phyloP scores from a whole-genome alignment of 805 yeast genomes.

The Spencermartinsiella europaea region DNA sequence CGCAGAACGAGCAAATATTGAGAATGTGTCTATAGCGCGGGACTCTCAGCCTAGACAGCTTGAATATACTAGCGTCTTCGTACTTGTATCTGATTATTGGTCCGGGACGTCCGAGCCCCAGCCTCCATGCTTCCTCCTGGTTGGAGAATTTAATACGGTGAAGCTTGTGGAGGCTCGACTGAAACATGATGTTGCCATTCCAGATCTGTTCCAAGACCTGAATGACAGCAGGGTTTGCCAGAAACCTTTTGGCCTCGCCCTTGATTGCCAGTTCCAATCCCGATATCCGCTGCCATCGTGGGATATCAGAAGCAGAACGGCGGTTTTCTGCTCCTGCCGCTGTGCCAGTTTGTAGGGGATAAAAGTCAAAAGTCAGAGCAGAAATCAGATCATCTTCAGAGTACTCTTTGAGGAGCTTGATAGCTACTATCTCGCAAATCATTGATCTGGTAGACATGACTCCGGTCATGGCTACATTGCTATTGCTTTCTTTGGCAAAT shows the following conservation, averaged over 20 bases:
- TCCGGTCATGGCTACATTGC: slow-evolving; percentile 31
- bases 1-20: slow-evolving; percentile 28
- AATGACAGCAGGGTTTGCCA: slow-evolving; percentile 48
- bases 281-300: slow-evolving; percentile 37
- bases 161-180: slow-evolving; percentile 34
- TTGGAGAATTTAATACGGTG: slow-evolving; percentile 30
- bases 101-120: slow-evolving; percentile 30
- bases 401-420: slow-evolving; percentile 45
- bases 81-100: slow-evolving; percentile 32
- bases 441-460: slow-evolving; percentile 41
- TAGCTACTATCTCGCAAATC: slow-evolving; percentile 50
- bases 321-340: slow-evolving; percentile 9
- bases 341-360: slow-evolving; percentile 40
- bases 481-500: slow-evolving; percentile 32
- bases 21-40: slow-evolving; percentile 35
- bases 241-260: slow-evolving; percentile 47
- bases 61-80: slow-evolving; percentile 32
- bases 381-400: slow-evolving; percentile 39
- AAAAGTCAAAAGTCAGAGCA: slow-evolving; percentile 40
- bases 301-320: slow-evolving; percentile 20
- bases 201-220: slow-evolving; percentile 45
- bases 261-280: slow-evolving; percentile 49
- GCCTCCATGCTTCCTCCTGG: slow-evolving; percentile 23
- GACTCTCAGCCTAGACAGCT: slow-evolving; percentile 36
- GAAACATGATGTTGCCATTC: slow-evolving; percentile 45